These are phyloP conservation scores for Phaeosphaeria sp. DNA, from an alignment of 2,329 filamentous ascomycete genomes.

Conservation along the genomic window DNA sequence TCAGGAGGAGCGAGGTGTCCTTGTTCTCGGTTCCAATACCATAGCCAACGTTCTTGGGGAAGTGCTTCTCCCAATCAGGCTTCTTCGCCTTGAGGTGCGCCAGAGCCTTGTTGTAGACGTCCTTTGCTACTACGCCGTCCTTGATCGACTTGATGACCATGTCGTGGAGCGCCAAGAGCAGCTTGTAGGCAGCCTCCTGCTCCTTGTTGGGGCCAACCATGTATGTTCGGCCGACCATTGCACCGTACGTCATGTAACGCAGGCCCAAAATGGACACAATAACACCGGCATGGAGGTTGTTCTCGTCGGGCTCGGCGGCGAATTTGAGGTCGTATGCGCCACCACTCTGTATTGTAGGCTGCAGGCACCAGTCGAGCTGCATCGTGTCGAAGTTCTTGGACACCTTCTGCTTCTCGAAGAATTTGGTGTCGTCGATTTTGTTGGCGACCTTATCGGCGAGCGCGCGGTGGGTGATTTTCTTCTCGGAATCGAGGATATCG, in stretches of 20 bases:
- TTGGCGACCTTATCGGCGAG: constrained; percentile 87
- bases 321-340: constrained; percentile 93
- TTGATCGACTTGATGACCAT: constrained; percentile 88
- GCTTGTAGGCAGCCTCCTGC: constrained; percentile 92
- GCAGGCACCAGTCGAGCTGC: constrained; percentile 93
- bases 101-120: constrained; percentile 89
- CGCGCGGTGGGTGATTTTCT: constrained; percentile 90
- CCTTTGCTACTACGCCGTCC: constrained; percentile 84
- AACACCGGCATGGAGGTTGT: constrained; percentile 83
- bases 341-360: constrained; percentile 91
- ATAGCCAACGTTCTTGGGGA: constrained; percentile 88
- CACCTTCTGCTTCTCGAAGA: constrained; percentile 87
- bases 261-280: constrained; percentile 93
- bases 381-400: constrained; percentile 84
- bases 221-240: constrained; percentile 90
- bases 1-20: constrained; percentile 83
- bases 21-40: constrained; percentile 92
- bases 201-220: constrained; percentile 96
- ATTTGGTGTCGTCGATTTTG: constrained; percentile 92
- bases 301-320: constrained; percentile 78
- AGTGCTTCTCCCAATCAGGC: constrained; percentile 93
- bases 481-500: constrained; percentile 91
- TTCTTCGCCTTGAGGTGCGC: constrained; percentile 85
- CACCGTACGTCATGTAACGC: constrained; percentile 95
- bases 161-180: constrained; percentile 84